A percentile compares a stretch with the other conserved stretches of the same genome.
phyloP scores from a whole-genome alignment of 768 basidiomycete genomes.

The Chalciporus chontae region DNA sequence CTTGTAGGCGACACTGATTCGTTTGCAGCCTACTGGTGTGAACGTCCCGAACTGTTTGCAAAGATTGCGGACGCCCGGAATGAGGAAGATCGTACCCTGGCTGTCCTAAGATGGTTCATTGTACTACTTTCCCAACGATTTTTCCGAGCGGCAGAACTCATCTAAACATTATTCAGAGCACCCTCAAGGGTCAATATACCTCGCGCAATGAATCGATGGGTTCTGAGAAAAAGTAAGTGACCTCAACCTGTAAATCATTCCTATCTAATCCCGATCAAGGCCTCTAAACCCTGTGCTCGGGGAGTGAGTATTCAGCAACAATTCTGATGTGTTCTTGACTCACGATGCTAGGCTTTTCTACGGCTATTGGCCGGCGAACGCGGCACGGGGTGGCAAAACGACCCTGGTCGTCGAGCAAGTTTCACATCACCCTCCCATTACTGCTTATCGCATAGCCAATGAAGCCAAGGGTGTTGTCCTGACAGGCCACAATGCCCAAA shows the following conservation, averaged over 20 bases:
- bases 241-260: slow-evolving; percentile 1
- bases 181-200: slow-evolving; percentile 93
- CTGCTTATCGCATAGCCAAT: slow-evolving; percentile 87
- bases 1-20: slow-evolving; percentile 4
- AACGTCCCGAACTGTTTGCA: slow-evolving; percentile 86
- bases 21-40: slow-evolving; percentile 88
- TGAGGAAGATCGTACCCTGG: slow-evolving; percentile 68
- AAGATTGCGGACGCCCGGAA: slow-evolving; percentile 75
- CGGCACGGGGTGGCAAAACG: slow-evolving; percentile 71
- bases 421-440: slow-evolving; percentile 91
- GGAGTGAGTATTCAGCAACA: slow-evolving; percentile 55
- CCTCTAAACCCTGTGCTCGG: slow-evolving; percentile 95
- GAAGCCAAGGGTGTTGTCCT: slow-evolving; percentile 68
- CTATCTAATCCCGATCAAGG: slow-evolving; percentile 37
- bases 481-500: slow-evolving; percentile 89
- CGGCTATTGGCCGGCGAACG: slow-evolving; percentile 76
- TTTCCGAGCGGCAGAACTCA: slow-evolving; percentile 2
- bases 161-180: slow-evolving; percentile 49
- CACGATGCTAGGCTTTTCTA: slow-evolving; percentile 65
- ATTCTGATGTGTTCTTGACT: not conserved
- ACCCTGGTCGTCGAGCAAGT: slow-evolving; percentile 90
- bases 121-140: slow-evolving; percentile 33
- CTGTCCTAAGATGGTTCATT: slow-evolving; percentile 95
- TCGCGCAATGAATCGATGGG: slow-evolving; percentile 94
- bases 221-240: slow-evolving; percentile 89